Conservation (phyloP, 306 rosid genomes). For the Malus sylvestris region DNA sequence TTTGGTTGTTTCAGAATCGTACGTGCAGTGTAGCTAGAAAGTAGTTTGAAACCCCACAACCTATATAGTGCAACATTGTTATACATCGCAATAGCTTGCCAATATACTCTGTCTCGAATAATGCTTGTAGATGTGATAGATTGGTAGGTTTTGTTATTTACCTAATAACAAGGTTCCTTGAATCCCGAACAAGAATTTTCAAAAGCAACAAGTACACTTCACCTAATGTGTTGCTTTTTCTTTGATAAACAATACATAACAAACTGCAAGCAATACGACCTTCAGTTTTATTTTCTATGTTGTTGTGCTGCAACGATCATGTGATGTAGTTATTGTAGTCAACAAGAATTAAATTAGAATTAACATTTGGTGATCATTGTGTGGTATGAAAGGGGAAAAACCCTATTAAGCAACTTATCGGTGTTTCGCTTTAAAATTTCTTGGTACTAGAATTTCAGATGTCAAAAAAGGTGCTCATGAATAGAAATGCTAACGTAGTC, state of each 20-base stretch:
- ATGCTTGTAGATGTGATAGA: constrained; percentile 7
- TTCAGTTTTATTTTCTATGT: constrained; percentile 19
- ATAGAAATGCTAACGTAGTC: neutral
- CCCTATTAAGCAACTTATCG: neutral
- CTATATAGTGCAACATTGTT: neutral
- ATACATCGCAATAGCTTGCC: constrained; percentile 6
- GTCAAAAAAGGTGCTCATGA: neutral
- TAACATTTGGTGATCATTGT: neutral
- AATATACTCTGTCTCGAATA: constrained; percentile 19
- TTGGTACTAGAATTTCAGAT: neutral
- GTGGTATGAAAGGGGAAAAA: neutral
- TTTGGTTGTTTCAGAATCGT: neutral
- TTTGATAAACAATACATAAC: constrained; percentile 30
- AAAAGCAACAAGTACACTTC: constrained; percentile 57
- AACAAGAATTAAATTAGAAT: neutral
- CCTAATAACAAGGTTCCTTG: constrained; percentile 36
- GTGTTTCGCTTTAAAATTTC: neutral
- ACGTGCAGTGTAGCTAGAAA: neutral
- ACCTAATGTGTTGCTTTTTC: constrained; percentile 53
- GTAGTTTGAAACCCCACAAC: neutral
- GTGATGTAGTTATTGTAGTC: neutral
- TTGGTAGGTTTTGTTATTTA: constrained; percentile 11
- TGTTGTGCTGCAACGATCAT: constrained; percentile 29
- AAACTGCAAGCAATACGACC: constrained; percentile 14
- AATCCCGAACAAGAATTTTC: constrained; percentile 35